Conservation (phyloP, 805 yeast genomes). For the Pichia nanzhaoensis region DNA sequence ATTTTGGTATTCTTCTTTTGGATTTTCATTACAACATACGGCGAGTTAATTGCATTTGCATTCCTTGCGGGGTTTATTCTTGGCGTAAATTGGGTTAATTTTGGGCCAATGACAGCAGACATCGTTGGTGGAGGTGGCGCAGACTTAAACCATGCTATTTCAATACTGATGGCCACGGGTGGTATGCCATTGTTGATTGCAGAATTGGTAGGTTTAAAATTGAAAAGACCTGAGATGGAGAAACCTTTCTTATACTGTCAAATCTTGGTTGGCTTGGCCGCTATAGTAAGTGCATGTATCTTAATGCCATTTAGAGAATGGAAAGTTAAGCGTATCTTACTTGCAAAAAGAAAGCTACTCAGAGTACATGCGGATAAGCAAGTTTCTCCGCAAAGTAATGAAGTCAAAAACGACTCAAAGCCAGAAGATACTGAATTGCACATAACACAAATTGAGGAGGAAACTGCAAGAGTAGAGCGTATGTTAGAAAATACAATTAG, state of each 20-base stretch:
- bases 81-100: constrained; percentile 40
- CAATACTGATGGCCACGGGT: constrained; percentile 22
- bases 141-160: constrained; percentile 26
- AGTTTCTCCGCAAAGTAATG: neutral
- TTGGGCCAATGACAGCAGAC: constrained; percentile 32
- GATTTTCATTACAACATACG: constrained; percentile 40
- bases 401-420: constrained; percentile 2
- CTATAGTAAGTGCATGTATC: constrained; percentile 37
- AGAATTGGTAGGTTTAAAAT: constrained; percentile 28
- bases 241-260: constrained; percentile 55
- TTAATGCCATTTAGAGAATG: constrained; percentile 49
- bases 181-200: constrained; percentile 29
- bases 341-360: constrained; percentile 16
- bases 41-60: constrained; percentile 37
- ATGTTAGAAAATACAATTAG: constrained; percentile 9
- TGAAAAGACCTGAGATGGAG: constrained; percentile 21
- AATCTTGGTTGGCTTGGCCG: constrained; percentile 46
- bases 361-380: neutral
- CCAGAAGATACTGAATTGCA: neutral
- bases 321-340: constrained; percentile 40
- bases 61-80: constrained; percentile 38
- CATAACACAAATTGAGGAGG: neutral
- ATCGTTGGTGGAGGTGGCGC: constrained; percentile 28
- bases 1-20: constrained; percentile 41
- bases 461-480: constrained; percentile 9